Percentiles rank a stretch among this genome's conserved stretches.
phyloP scores from a whole-genome alignment of 805 yeast species.

The Sungouiozyma ichnusensis region DNA sequence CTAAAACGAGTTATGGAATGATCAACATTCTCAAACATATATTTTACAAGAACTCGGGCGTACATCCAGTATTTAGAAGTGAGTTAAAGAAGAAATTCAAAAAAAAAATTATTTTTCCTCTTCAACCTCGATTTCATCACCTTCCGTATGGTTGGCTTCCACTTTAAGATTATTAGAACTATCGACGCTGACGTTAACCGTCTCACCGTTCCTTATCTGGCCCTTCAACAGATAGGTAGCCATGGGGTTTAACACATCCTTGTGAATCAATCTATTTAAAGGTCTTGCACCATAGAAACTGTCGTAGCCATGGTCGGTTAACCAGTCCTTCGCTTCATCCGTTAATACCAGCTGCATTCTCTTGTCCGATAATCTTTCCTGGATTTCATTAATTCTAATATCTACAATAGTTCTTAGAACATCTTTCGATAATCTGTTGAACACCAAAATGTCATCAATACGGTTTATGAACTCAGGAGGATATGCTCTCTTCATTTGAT shows the following conservation, averaged over 20 bases:
- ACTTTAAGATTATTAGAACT: slow-evolving; percentile 36
- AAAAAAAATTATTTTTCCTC: slow-evolving; percentile 8
- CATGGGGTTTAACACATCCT: slow-evolving; percentile 76
- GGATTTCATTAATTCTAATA: slow-evolving; percentile 72
- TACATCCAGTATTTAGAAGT: neutral
- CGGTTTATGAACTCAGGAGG: slow-evolving; percentile 96
- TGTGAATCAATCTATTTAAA: slow-evolving; percentile 79
- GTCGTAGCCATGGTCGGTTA: slow-evolving; percentile 82
- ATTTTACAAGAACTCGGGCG: no score
- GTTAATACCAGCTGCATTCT: slow-evolving; percentile 53
- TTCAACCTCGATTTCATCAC: slow-evolving; percentile 18
- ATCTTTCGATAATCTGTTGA: slow-evolving; percentile 73
- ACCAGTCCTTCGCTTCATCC: slow-evolving; percentile 62
- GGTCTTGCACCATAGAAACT: slow-evolving; percentile 94
- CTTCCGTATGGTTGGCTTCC: slow-evolving; percentile 36
- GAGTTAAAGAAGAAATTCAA: neutral
- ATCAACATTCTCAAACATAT: no score
- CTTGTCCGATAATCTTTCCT: slow-evolving; percentile 66
- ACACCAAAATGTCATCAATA: slow-evolving; percentile 85
- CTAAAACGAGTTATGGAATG: no score
- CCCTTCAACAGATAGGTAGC: slow-evolving; percentile 75
- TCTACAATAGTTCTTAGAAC: slow-evolving; percentile 76
- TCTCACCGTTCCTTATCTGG: slow-evolving; percentile 50
- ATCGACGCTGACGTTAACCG: slow-evolving; percentile 39
- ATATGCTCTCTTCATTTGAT: slow-evolving; percentile 58